Evolutionary conservation across 345 rosid species (phyloP).

Genomic region (Ceriops zippeliana): DNA sequence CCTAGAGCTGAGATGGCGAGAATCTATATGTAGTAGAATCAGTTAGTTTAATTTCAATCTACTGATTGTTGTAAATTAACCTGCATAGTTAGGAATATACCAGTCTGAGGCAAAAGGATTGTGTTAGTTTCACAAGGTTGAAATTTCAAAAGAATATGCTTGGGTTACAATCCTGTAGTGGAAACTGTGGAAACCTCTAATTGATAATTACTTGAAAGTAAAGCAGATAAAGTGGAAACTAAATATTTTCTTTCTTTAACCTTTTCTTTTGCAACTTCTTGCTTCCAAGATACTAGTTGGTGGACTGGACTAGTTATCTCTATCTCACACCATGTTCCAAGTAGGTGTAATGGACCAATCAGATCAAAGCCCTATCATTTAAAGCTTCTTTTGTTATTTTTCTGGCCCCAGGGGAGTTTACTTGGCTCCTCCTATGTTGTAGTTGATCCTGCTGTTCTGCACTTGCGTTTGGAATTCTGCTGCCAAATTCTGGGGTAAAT

Average conservation of each 20-base stretch:
- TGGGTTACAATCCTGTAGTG: too few relatives aligned
- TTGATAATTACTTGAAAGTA: too few relatives aligned
- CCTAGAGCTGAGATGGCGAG: neutral
- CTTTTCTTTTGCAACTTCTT: slow-evolving; percentile 53
- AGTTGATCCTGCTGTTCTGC: slow-evolving; percentile 46
- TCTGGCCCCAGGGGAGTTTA: too few relatives aligned
- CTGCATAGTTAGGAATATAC: neutral
- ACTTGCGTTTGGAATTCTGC: slow-evolving; percentile 65
- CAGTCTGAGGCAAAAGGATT: neutral
- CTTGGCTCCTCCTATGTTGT: slow-evolving; percentile 48
- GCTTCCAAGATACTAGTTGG: slow-evolving; percentile 65
- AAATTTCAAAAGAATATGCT: neutral
- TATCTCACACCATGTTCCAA: slow-evolving; percentile 72
- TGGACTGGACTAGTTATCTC: slow-evolving; percentile 50
- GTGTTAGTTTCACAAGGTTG: neutral
- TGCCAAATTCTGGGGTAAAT: slow-evolving; percentile 55
- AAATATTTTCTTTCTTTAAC: too few relatives aligned
- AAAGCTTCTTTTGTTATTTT: too few relatives aligned
- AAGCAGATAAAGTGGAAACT: too few relatives aligned
- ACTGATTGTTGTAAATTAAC: neutral
- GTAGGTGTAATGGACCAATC: slow-evolving; percentile 47
- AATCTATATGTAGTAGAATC: neutral
- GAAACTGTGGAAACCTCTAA: too few relatives aligned
- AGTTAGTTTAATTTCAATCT: neutral
- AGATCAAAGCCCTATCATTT: too few relatives aligned